Evolutionary conservation across 1,139 yeast species (phyloP), one percentile per base, ranked within the genome.

Genomic region (Suhomyces bokatorum): DNA sequence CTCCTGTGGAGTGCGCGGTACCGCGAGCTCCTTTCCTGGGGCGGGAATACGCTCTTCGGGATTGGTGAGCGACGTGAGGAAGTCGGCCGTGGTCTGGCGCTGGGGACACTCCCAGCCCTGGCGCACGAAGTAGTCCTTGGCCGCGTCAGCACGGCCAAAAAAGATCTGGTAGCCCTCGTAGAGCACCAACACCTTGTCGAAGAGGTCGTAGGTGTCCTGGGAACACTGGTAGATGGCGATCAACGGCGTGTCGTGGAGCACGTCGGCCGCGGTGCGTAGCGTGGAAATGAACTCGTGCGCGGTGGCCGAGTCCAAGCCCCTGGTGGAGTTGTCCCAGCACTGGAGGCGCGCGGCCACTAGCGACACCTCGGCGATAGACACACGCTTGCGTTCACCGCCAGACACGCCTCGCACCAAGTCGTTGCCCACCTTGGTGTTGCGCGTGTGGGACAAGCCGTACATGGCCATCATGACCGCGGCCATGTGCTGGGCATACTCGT

Each of bases 1-100:
- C 56, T 87, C 95, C 38, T 69, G 73, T 1, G 91, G 78, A 3
- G 87, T 81, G 49, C 77, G 69, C 30, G 96, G 96, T 27, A 83
- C 90, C 46, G 65, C 70, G 43, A 69, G 54, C 58, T 86, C 93
- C 52, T 51, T 76, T 1, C 86, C 86, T 8, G 67, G 60, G 48
- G 63, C 66, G 10, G 72, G 63, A 11, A 63, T 47, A 58, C 83
- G 69, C 52, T 73, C 78, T 6, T 68, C 63, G n/a, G 81, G 81
- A 57, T 79, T 80, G 14, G 86, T 81, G 45, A 81, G 59, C 1
- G 83, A 82, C 32, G 84, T 82, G 59, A 78, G 63, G 56, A 66
- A 78, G 55, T 78, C 83, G 15, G 83, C 81, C 11, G 82, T 77
- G 16, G 78, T 74, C 60, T 78, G 83, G 63, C 83, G 72, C 39